Evolutionary conservation across 441 rosid genomes (phyloP), one percentile per base, ranked within the genome.

Genomic region (Gossypium aridum): DNA sequence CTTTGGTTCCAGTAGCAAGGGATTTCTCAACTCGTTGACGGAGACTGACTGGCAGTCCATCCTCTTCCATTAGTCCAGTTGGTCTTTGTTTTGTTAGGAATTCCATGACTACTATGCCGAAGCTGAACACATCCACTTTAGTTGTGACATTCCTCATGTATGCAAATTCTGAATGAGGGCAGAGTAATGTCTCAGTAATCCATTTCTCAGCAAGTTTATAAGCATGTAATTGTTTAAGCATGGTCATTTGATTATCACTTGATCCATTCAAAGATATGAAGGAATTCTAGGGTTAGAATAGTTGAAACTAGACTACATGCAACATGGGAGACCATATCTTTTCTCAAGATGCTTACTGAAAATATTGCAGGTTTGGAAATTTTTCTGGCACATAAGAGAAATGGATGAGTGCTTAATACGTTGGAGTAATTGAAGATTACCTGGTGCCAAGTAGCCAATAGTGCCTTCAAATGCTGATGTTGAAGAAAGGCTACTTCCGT

Each of bases 361-460:
- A 65, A 19, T 65, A 65, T 43, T 65, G 28, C 54, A 39, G 7
- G 16, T 1, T 43, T 39, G 54, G 70, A 20, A 20, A 65, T 3
- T 13, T 22, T 66, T 22, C 55, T 20, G 56, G 20, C 55, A 22
- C 23, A 22, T 22, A 20, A 2, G 64, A 71, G 3, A 56, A 70
- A 28, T 51, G 6, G 62, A 25, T 2, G 28, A 14, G n/a, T 9
- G 31, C 26, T 31, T 13, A 37, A 61, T 8, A 62, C 37, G 45
- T 13, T 7, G 17, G n/a, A 22, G 56, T 43, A 7, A 31, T 8
- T 49, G 54, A 49, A 71, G 25, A 5, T 78, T 84, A 94, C 97
- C 97, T 78, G 98, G 98, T 75, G 97, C 98, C 82, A 94, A 64
- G 87, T 94, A 94, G 75, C 98, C 98, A 25, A 92, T 83, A 3